Evolutionary conservation across 169 alveolate genomes (phyloP), one percentile per base, ranked within the genome.

Genomic region (Eimeria maxima): DNA sequence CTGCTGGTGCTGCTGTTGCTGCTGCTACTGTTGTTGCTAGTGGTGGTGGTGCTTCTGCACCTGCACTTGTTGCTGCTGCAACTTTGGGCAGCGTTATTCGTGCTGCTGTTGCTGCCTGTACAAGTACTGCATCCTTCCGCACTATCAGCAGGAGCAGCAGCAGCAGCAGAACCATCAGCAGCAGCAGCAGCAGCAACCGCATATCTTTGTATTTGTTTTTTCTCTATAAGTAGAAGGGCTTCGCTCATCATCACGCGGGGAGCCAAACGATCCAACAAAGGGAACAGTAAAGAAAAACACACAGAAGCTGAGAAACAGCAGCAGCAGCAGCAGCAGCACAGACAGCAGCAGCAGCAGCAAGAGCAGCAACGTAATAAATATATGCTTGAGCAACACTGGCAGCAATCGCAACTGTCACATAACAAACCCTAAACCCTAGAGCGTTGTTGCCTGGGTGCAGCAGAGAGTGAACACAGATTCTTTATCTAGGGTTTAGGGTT

Each of bases 291-390:
- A 13, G 78, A 29, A 29, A 67, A 67, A 29, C 29, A 67, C 13
- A n/a, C 78, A 24, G 78, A 67, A 11, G 78, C 78, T 67, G 78
- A 27, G 53, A 22, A 29, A 50, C 50, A 74, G 84, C 84, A 74
- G 29, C 84, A 74, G 84, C 84, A 73, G 84, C 84, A 67, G 84
- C 84, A 73, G 55, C 84, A 73, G 20, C 44, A 73, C 50, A 16
- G 4, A n/a, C 10, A 65, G 74, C 74, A 65, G 74, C 74, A 65
- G n/a, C n/a, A 65, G n/a, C 74, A 78, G 84, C 84, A 73, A 47
- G 50, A 73, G 50, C 50, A 29, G 20, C 60, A 53, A 53, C 60
- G 2, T 7, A 7, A 53, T 7, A n/a, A n/a, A n/a, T n/a, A n/a
- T n/a, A 44, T n/a, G 55, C 84, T n/a, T 11, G 22, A 29, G 7